These are phyloP conservation scores for Lindgomyces ingoldianus DNA, from an alignment of 495 filamentous ascomycete species.

Conservation along the genomic window DNA sequence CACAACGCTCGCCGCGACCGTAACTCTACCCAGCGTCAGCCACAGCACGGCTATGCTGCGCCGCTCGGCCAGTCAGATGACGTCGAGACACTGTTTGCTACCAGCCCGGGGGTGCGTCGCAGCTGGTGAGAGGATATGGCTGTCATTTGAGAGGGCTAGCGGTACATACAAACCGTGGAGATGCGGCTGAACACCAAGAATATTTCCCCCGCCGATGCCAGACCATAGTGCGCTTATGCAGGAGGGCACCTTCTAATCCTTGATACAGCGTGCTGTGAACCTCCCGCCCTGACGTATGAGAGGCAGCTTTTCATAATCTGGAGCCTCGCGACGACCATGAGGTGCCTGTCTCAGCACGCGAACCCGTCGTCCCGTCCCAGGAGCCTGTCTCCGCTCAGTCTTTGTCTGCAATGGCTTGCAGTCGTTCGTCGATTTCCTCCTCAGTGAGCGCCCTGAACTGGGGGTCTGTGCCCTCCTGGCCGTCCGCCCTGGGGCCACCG, in stretches of 20 bases:
- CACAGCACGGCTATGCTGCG: slow-evolving; percentile 36
- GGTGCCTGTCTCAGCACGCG: slow-evolving; percentile 11
- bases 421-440: slow-evolving; percentile 95
- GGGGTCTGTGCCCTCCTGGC: slow-evolving; percentile 73
- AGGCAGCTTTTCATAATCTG: neutral
- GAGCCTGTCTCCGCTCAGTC: slow-evolving; percentile 59
- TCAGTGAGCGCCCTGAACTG: slow-evolving; percentile 87
- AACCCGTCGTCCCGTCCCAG: slow-evolving; percentile 2
- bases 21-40: slow-evolving; percentile 24
- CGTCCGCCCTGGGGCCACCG: slow-evolving; percentile 75
- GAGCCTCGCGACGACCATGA: neutral
- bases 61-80: slow-evolving; percentile 21
- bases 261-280: slow-evolving; percentile 9
- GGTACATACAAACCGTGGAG: slow-evolving; percentile 34
- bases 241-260: slow-evolving; percentile 17
- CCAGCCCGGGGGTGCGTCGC: slow-evolving; percentile 1
- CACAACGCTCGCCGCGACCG: slow-evolving; percentile 16
- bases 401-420: slow-evolving; percentile 98
- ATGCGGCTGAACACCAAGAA: slow-evolving; percentile 33
- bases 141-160: slow-evolving; percentile 36
- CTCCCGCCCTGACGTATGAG: slow-evolving; percentile 12
- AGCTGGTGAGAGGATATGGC: slow-evolving; percentile 32
- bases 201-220: slow-evolving; percentile 14
- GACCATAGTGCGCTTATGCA: slow-evolving; percentile 35
- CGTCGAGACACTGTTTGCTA: slow-evolving; percentile 5